Base-by-base conservation (phyloP, 345 rosid genomes). In the Fremontodendron californicum region DNA sequence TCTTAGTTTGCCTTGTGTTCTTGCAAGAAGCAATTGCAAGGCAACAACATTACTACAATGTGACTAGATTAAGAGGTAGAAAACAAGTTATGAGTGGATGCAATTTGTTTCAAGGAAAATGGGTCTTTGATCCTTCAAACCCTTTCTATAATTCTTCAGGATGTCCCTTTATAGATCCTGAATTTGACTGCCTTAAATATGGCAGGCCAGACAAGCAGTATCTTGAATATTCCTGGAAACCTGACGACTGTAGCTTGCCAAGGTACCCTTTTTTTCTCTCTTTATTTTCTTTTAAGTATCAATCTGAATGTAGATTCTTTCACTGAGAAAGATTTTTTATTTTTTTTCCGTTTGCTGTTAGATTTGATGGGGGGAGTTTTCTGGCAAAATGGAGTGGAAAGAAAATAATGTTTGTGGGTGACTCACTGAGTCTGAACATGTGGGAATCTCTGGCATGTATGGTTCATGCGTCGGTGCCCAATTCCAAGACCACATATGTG, bases 351-450 rank as follows among this genome's bases (percentile, higher is more conserved):
- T 52, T 7, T 46, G 9, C 21, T 74, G 65, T 40, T 67, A 92
- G 98, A 87, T 94, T 93, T 64, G 81, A 91, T 75, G 98, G 98
- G n/a, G 79, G 35, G 75, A 90, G 89, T 55, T 87, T 94, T 74
- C 64, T 93, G 82, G 79, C 64, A 73, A 94, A 81, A 79, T 90
- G 88, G 88, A 86, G 86, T 77, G 98, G 99, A 80, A 95, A 92
- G 77, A 91, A 89, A 83, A 85, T 95, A 71, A 95, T 95, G 99
- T 95, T 95, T 67, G 99, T 95, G 61, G 99, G 98, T 43, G 98
- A 95, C 94, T 93, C 99, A 78, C 87, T 95, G 93, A 93, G 98
- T 85, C 80, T 93, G 46, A 95, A 95, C 87, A 95, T 95, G 99
- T 95, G 97, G 96, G 97, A 95, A 86, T 95, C 99, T 71, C 48